Base-by-base conservation (phyloP, 257 asterid genomes). In the Haberlea rhodopensis region DNA sequence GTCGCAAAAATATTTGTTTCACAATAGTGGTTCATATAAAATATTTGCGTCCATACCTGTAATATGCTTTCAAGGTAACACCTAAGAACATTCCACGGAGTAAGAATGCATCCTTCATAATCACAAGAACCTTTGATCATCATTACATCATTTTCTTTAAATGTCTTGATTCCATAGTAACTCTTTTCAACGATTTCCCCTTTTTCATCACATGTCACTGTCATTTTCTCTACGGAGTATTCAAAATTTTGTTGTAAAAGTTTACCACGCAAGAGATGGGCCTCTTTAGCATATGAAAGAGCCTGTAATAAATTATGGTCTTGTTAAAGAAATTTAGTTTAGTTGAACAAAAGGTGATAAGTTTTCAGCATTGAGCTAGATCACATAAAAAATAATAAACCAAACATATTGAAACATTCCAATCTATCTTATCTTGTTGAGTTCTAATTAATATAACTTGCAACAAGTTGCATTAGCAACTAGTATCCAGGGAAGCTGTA, bases 51-150 rank as follows among this genome's bases (percentile, higher is more conserved):
- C 64, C 32, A 67, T 74, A 81, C 99, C 99, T 90, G 99, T 57
- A 94, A 73, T 45, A 79, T 67, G 82, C 99, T 94, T 77, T 90
- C 96, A 63, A 94, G 96, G 79, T 94, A 94, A 81, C 97, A 85
- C 71, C 85, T 82, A 63, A 94, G 97, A 66, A 87, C 90, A 76
- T 76, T 90, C 99, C 97, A 94, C 53, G 96, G 94, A 68, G 94
- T 87, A 76, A 87, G 89, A 55, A 40, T 67, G 49, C 80, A 80
- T 57, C 82, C 85, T 67, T 85, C 92, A 74, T 80, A 77, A 67
- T 75, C 79, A 67, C 81, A 71, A 59, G 89, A 82, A 65, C 79
- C 81, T 72, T 86, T 85, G 66, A 71, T 68, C 69, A 75, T 81
- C 72, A 72, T 78, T 27, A 66, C 37, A 73, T 86, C 73, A 60